Conservation (phyloP, 2,329 filamentous ascomycete species). For the Dactylellina drechsleri region DNA sequence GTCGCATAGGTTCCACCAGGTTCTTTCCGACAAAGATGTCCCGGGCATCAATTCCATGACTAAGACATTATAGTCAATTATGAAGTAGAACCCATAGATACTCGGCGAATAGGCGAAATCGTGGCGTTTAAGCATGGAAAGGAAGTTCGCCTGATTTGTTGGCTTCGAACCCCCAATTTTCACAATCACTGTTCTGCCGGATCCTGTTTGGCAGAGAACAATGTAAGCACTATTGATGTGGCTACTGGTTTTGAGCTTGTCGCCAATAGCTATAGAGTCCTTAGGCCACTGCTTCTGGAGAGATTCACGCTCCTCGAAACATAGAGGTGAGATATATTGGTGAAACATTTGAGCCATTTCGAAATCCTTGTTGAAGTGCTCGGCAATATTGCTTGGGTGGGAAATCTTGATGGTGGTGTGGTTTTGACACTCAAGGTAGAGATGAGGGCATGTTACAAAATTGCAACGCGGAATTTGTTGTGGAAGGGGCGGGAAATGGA, state of each 20-base stretch:
- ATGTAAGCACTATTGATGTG: not conserved
- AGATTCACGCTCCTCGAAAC: not conserved
- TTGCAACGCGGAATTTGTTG: too few relatives aligned
- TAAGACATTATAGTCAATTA: not conserved
- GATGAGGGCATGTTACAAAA: too few relatives aligned
- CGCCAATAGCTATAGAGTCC: not conserved
- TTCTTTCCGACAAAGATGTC: not conserved
- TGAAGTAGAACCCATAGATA: not conserved
- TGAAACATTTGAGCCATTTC: too few relatives aligned
- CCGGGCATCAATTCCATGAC: constrained; percentile 1
- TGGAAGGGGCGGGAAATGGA: too few relatives aligned
- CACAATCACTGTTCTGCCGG: not conserved
- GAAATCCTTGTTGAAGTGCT: too few relatives aligned
- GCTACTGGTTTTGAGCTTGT: not conserved
- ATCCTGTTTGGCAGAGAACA: not conserved
- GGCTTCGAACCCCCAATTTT: not conserved
- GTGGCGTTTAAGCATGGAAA: not conserved
- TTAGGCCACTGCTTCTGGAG: not conserved
- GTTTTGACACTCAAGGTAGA: too few relatives aligned
- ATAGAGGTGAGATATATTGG: too few relatives aligned
- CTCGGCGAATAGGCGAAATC: not conserved
- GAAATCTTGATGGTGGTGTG: too few relatives aligned
- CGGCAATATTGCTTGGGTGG: too few relatives aligned
- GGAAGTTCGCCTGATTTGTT: not conserved
- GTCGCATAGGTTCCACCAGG: not conserved